These are phyloP conservation scores for Hura crepitans DNA, from an alignment of 441 rosid genomes.

Conservation along the genomic window DNA sequence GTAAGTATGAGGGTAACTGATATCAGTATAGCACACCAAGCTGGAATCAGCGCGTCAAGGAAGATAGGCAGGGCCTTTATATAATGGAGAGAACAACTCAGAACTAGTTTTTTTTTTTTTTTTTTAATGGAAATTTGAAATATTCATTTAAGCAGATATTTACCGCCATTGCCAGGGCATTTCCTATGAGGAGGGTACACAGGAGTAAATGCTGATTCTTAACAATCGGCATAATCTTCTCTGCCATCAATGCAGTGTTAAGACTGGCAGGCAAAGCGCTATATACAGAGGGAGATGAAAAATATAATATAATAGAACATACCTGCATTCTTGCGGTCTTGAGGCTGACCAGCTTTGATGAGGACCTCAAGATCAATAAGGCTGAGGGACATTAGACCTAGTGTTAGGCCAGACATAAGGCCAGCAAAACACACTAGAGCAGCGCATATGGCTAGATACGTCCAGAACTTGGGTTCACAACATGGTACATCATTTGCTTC, in stretches of 20 bases:
- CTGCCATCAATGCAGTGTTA: slow-evolving; percentile 33
- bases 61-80: slow-evolving; percentile 76
- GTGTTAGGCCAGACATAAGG: slow-evolving; percentile 77
- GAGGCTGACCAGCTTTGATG: slow-evolving; percentile 64
- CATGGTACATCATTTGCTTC: slow-evolving; percentile 84
- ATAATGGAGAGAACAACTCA: slow-evolving; percentile 13
- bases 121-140: neutral
- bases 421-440: slow-evolving; percentile 72
- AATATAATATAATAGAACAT: neutral
- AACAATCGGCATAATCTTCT: slow-evolving; percentile 69
- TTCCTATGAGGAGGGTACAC: slow-evolving; percentile 83
- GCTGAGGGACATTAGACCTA: slow-evolving; percentile 89
- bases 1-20: slow-evolving; percentile 75
- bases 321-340: slow-evolving; percentile 76
- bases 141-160: neutral
- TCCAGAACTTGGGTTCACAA: slow-evolving; percentile 83
- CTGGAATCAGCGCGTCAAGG: slow-evolving; percentile 70
- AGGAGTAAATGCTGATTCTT: slow-evolving; percentile 76
- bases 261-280: neutral
- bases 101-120: neutral
- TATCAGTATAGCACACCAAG: slow-evolving; percentile 75
- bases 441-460: slow-evolving; percentile 45
- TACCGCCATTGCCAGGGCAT: slow-evolving; percentile 90
- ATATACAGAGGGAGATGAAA: too few relatives aligned
- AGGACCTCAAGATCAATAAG: slow-evolving; percentile 81